phyloP scores from a whole-genome alignment of 2,329 filamentous ascomycete species.

The Pseudogymnoascus pannorum region DNA sequence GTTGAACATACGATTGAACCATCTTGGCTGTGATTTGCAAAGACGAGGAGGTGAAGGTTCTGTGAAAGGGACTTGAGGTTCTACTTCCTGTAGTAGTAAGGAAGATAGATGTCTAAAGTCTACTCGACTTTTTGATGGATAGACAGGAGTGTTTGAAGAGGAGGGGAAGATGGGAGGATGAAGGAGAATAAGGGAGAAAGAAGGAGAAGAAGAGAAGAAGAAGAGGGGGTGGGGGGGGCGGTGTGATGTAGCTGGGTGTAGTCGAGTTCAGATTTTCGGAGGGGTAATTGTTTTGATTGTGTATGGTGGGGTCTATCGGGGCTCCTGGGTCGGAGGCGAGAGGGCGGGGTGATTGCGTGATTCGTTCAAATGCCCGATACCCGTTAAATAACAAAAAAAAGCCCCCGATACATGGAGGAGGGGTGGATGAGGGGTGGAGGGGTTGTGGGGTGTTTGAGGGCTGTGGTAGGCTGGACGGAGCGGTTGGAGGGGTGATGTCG shows the following conservation, averaged over 20 bases:
- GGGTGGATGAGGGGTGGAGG: background rate
- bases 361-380: background rate
- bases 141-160: background rate
- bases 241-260: conserved; percentile 9
- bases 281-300: conserved; percentile 2
- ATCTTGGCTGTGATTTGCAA: conserved; percentile 35
- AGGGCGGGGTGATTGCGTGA: conserved; percentile 2
- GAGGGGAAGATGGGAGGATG: conserved; percentile 12
- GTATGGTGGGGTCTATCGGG: background rate
- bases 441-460: conserved; percentile 1
- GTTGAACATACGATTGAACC: conserved; percentile 50
- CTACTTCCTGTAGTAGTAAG: conserved; percentile 6
- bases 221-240: conserved; percentile 13
- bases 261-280: background rate
- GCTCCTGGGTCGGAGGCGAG: conserved; percentile 6
- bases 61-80: conserved; percentile 3
- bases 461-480: background rate
- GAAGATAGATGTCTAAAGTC: conserved; percentile 5
- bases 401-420: background rate
- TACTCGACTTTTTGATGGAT: background rate
- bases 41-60: background rate
- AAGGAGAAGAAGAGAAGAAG: conserved; percentile 12
- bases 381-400: background rate
- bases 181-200: conserved; percentile 13
- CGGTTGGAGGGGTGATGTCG: conserved; percentile 5